Evolutionary conservation across 116 monocot genomes (phyloP).

Genomic region (Dioscorea cayenensis): DNA sequence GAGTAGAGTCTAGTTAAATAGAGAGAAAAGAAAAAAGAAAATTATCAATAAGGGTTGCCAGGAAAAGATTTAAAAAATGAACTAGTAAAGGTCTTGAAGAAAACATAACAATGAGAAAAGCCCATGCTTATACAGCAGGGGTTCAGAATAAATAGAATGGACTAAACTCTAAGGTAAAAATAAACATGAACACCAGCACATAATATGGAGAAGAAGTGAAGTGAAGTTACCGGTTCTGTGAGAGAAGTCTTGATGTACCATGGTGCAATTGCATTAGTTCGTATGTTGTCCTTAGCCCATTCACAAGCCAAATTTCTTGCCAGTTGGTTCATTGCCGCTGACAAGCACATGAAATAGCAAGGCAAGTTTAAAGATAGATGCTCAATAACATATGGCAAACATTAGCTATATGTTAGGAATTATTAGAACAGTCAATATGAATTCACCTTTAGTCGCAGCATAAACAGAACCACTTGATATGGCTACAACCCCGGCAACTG

Average conservation of each 20-base stretch:
- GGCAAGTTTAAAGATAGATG: not conserved
- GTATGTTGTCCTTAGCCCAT: constrained; percentile 19
- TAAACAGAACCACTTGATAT: not conserved
- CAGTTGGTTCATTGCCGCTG: constrained; percentile 18
- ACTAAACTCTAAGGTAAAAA: not conserved
- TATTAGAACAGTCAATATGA: not conserved
- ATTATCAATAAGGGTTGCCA: too few species aligned
- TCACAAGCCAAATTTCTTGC: constrained; percentile 15
- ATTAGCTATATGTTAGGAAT: not conserved
- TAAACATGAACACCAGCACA: not conserved
- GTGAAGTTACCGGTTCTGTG: not conserved
- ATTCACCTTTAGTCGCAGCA: constrained; percentile 22
- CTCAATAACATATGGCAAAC: not conserved
- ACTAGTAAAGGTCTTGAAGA: not conserved
- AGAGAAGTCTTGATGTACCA: constrained; percentile 14
- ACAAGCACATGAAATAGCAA: not conserved
- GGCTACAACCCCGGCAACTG: constrained; percentile 10
- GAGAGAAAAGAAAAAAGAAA: too few species aligned
- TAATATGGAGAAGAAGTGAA: not conserved
- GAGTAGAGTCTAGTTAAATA: too few species aligned
- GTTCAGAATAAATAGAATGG: not conserved
- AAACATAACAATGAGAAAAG: not conserved
- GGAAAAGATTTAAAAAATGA: not conserved
- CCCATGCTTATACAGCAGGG: not conserved
- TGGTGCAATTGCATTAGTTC: constrained; percentile 12